Evolutionary conservation across 257 asterid species (phyloP).

Genomic region (Primulina eburnea): DNA sequence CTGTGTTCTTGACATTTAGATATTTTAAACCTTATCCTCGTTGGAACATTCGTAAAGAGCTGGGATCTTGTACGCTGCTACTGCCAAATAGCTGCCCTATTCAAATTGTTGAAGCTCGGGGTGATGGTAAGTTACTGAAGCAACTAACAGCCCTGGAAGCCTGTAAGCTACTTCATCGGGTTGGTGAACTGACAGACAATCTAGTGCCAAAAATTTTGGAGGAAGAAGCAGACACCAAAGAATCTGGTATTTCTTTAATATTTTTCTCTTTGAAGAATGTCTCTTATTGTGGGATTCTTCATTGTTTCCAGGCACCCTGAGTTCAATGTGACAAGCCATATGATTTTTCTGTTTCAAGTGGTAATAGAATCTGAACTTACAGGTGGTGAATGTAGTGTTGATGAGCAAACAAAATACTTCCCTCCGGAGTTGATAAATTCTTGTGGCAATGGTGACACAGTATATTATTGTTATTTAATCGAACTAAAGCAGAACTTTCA

Average conservation of each 20-base stretch:
- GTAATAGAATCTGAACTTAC: conserved; percentile 23
- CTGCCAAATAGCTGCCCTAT: conserved; percentile 76
- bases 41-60: conserved; percentile 40
- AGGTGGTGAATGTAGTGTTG: conserved; percentile 36
- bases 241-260: conserved; percentile 34
- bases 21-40: conserved; percentile 73
- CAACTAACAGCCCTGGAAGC: conserved; percentile 80
- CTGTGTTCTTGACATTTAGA: conserved; percentile 33
- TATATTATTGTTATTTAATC: conserved; percentile 48
- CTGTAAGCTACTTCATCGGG: conserved; percentile 73
- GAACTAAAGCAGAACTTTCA: conserved; percentile 37
- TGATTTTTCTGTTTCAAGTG: conserved; percentile 6
- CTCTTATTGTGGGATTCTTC: conserved; percentile 1
- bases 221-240: conserved; percentile 51
- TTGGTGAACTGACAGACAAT: conserved; percentile 56
- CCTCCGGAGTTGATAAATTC: conserved; percentile 62
- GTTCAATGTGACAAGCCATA: too few species aligned
- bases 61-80: conserved; percentile 41
- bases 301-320: not conserved
- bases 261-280: not conserved
- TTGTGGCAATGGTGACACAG: conserved; percentile 14
- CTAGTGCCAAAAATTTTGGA: conserved; percentile 71
- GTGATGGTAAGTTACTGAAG: conserved; percentile 42
- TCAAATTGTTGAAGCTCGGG: conserved; percentile 37
- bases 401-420: conserved; percentile 41